These are phyloP conservation scores for Penstemon newberryi DNA, from an alignment of 257 asterid species.

Conservation along the genomic window DNA sequence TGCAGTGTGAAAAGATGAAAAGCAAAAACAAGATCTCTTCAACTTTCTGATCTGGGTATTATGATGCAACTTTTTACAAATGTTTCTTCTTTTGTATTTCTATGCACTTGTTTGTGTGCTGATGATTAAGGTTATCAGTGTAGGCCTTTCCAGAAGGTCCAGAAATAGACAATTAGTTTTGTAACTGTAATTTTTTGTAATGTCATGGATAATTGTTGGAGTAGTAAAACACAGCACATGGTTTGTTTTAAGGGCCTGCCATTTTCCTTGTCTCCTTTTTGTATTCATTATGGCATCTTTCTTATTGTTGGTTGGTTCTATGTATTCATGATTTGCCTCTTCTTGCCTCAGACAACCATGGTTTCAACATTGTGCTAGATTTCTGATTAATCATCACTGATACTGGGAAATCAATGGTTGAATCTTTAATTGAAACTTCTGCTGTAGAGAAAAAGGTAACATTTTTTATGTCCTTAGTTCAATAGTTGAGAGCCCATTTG, in stretches of 20 bases:
- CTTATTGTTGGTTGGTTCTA: constrained; percentile 36
- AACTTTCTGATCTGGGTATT: constrained; percentile 37
- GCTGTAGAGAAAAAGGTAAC: constrained; percentile 45
- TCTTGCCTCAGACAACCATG: constrained; percentile 36
- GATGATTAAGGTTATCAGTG: constrained; percentile 47
- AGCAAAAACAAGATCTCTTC: constrained; percentile 40
- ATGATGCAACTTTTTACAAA: constrained; percentile 30
- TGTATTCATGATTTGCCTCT: constrained; percentile 37
- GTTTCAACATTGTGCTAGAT: constrained; percentile 33
- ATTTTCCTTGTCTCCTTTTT: constrained; percentile 33
- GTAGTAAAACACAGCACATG: constrained; percentile 53
- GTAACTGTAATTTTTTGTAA: constrained; percentile 26
- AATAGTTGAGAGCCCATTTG: constrained; percentile 4
- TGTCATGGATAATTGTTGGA: constrained; percentile 30
- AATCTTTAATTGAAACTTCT: constrained; percentile 46
- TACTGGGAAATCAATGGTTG: constrained; percentile 38
- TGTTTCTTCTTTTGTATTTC: constrained; percentile 11
- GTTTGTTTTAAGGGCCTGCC: constrained; percentile 31
- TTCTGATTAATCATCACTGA: constrained; percentile 28
- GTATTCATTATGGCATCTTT: constrained; percentile 31
- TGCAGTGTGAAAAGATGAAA: constrained; percentile 25
- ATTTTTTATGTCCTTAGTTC: constrained; percentile 19
- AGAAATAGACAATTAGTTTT: constrained; percentile 31
- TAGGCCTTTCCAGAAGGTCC: constrained; percentile 43
- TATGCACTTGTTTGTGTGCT: constrained; percentile 32